Conservation (phyloP, 768 basidiomycete genomes). For the Pilatotrama ljubarskyi region DNA sequence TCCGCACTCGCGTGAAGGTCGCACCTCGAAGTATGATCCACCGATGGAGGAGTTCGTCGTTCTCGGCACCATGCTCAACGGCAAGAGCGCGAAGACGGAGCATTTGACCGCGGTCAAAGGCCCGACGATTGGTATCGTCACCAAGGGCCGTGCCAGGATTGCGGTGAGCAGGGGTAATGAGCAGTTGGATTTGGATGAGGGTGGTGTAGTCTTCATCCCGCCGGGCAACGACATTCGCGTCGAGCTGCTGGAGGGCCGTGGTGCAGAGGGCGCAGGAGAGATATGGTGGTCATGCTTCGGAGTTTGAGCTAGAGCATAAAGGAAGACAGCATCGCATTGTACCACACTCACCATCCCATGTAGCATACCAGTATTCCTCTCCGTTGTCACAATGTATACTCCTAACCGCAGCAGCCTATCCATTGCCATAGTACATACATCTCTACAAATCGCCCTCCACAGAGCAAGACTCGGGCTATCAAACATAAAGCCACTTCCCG, state of each 20-base stretch:
- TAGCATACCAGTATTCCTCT: neutral
- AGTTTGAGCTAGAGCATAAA: constrained; percentile 4
- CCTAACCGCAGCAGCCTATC: neutral
- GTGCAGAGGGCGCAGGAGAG: constrained; percentile 19
- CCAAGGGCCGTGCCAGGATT: constrained; percentile 20
- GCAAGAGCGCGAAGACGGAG: constrained; percentile 10
- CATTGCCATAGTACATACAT: neutral
- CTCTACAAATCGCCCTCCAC: too few species aligned
- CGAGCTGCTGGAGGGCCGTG: constrained; percentile 16
- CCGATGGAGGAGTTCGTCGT: constrained; percentile 33
- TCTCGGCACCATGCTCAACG: constrained; percentile 25
- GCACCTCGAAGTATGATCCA: constrained; percentile 27
- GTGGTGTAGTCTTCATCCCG: constrained; percentile 27
- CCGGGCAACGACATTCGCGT: constrained; percentile 24
- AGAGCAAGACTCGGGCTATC: neutral
- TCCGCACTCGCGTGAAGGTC: constrained; percentile 11
- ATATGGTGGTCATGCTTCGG: constrained; percentile 30
- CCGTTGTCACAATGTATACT: neutral
- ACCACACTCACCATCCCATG: neutral
- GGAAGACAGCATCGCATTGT: neutral
- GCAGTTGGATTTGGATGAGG: constrained; percentile 19
- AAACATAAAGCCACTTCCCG: constrained; percentile 66
- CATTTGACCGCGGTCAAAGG: constrained; percentile 17
- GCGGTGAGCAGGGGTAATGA: constrained; percentile 15
- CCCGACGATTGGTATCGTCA: constrained; percentile 31